Percentiles rank a stretch among this genome's conserved stretches.
These are phyloP conservation scores for Aspergillus sclerotiicarbonarius DNA, from an alignment of 495 filamentous ascomycete species.

Conservation along the genomic window DNA sequence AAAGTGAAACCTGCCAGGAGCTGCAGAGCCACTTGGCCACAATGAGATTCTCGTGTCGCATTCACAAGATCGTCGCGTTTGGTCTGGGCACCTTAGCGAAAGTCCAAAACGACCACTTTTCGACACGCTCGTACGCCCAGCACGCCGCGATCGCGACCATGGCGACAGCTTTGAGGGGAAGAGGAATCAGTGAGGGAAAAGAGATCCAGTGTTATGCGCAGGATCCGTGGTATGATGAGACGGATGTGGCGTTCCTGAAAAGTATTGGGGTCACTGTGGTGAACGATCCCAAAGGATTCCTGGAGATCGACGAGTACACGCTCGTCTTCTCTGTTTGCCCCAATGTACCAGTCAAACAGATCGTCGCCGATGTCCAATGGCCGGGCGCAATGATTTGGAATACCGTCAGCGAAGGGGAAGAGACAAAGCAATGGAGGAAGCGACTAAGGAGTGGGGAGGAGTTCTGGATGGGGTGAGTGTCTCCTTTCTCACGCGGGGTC, in stretches of 20 bases:
- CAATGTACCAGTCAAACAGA: conserved; percentile 35
- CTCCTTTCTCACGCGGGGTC: neutral
- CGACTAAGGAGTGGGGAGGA: conserved; percentile 15
- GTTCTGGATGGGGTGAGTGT: conserved; percentile 22
- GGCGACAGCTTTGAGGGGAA: conserved; percentile 4
- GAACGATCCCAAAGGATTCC: conserved; percentile 32
- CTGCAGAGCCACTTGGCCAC: conserved; percentile 12
- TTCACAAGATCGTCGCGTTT: conserved; percentile 23
- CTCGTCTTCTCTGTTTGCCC: conserved; percentile 31
- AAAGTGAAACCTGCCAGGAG: conserved; percentile 12
- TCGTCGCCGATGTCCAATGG: conserved; percentile 32
- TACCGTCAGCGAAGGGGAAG: conserved; percentile 19
- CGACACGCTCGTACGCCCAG: conserved; percentile 18
- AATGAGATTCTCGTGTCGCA: neutral
- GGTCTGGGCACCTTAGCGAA: conserved; percentile 16
- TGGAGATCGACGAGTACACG: conserved; percentile 29
- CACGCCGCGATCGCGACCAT: conserved; percentile 24
- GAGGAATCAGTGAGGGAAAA: conserved; percentile 8
- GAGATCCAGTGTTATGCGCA: conserved; percentile 26
- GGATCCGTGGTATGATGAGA: conserved; percentile 28
- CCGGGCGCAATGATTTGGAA: conserved; percentile 37
- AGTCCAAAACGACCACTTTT: conserved; percentile 10
- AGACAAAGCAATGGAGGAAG: conserved; percentile 16
- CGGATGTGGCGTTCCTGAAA: conserved; percentile 20
- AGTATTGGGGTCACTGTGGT: conserved; percentile 22